Percentiles rank a stretch among this genome's conserved stretches.
These are phyloP conservation scores for Thyridium curvatum DNA, from an alignment of 2,329 filamentous ascomycete genomes.

Conservation along the genomic window DNA sequence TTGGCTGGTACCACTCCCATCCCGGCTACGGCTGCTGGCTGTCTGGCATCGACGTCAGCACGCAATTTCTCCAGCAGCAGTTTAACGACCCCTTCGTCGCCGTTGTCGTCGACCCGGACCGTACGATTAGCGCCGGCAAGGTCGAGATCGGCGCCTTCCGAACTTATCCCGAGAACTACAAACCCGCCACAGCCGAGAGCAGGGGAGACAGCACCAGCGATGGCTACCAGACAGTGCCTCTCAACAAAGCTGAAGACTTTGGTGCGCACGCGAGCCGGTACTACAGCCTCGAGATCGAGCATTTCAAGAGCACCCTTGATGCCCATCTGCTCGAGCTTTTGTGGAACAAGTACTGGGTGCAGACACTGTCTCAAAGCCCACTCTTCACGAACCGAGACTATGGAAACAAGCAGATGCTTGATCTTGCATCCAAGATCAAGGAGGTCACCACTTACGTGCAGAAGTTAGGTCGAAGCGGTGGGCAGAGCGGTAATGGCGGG, in stretches of 20 bases:
- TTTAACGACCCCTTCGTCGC: constrained; percentile 90
- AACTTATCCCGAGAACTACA: constrained; percentile 75
- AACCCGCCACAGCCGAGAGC: constrained; percentile 26
- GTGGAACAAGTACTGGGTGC: constrained; percentile 99
- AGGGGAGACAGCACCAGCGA: constrained; percentile 31
- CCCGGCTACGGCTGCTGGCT: constrained; percentile 98
- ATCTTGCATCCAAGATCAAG: constrained; percentile 76
- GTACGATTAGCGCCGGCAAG: constrained; percentile 89
- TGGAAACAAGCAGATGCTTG: constrained; percentile 83
- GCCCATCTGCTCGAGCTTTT: constrained; percentile 77
- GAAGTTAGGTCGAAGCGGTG: constrained; percentile 19
- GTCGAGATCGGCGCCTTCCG: constrained; percentile 97
- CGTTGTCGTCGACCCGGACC: constrained; percentile 92
- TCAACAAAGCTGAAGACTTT: constrained; percentile 94
- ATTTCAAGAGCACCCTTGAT: constrained; percentile 92
- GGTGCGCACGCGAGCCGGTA: constrained; percentile 87
- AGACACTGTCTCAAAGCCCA: constrained; percentile 86
- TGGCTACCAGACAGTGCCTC: constrained; percentile 71
- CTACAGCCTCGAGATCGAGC: constrained; percentile 84
- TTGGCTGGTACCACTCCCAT: constrained; percentile 98
- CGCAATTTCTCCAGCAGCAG: constrained; percentile 77
- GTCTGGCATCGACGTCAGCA: constrained; percentile 89
- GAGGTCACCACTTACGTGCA: constrained; percentile 45
- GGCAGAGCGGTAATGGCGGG: constrained; percentile 14
- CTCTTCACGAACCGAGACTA: constrained; percentile 91